phyloP scores from a whole-genome alignment of 208 protist genomes.

The Blechomonas ayalai region DNA sequence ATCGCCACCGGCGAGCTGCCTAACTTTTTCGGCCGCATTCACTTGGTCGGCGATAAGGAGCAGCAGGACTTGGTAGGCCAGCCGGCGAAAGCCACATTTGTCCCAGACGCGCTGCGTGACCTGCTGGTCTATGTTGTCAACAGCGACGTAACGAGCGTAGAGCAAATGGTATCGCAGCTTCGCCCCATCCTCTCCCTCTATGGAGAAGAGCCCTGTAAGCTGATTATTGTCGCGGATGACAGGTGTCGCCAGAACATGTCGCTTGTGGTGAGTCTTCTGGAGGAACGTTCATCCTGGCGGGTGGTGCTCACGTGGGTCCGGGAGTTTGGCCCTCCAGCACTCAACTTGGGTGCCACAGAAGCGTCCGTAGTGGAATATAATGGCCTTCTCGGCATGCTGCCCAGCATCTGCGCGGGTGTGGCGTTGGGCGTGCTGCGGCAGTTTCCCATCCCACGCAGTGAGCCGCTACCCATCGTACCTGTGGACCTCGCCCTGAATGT shows the following conservation, averaged over 20 bases:
- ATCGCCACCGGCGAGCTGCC: too few species aligned
- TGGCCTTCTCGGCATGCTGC: conserved; percentile 19
- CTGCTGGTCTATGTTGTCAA: conserved; percentile 4
- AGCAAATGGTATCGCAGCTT: conserved; percentile 1
- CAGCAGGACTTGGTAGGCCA: too few species aligned
- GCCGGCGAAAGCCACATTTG: too few species aligned
- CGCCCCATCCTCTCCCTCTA: background rate
- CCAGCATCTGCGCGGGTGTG: conserved; percentile 43
- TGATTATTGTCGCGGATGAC: conserved; percentile 26
- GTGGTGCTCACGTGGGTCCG: conserved; percentile 19
- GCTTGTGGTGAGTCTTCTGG: conserved; percentile 2
- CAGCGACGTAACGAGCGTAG: background rate
- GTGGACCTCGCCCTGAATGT: conserved; percentile 59
- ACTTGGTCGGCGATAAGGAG: background rate
- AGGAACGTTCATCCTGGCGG: background rate
- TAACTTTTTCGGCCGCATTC: conserved; percentile 1
- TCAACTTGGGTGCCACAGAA: conserved; percentile 31
- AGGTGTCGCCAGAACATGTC: conserved; percentile 7
- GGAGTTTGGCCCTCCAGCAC: conserved; percentile 37
- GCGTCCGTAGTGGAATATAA: conserved; percentile 7
- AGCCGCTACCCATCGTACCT: conserved; percentile 36
- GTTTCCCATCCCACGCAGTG: conserved; percentile 26
- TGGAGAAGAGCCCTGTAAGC: background rate
- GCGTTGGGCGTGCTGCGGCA: conserved; percentile 40
- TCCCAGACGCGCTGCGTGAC: too few species aligned